Conservation (phyloP, 2,329 filamentous ascomycete genomes). For the Nemania diffusa region DNA sequence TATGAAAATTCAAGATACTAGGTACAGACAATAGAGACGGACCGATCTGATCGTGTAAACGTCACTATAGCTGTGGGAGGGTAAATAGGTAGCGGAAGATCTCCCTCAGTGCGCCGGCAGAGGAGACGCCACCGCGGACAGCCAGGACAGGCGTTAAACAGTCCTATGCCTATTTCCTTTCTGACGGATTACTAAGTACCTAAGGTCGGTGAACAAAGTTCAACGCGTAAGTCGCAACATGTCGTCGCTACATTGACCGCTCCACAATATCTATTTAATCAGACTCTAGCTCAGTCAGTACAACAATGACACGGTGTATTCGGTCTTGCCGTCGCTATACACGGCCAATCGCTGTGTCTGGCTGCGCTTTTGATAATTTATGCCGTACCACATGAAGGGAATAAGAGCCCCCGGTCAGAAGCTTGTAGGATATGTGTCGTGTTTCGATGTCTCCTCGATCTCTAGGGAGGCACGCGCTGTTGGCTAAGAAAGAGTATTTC, state of each 20-base stretch:
- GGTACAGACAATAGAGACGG: not conserved
- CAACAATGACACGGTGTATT: not conserved
- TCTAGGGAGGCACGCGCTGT: not conserved
- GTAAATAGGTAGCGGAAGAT: not conserved
- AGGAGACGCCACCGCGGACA: not conserved
- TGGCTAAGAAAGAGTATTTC: not conserved
- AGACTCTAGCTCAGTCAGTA: not conserved
- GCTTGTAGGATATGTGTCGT: not conserved
- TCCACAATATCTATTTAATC: not conserved
- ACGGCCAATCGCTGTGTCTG: not conserved
- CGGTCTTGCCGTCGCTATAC: not conserved
- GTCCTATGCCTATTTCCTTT: not conserved
- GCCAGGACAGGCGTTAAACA: not conserved
- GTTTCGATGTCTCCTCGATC: not conserved
- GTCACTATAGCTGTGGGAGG: not conserved
- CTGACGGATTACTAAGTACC: slow-evolving; percentile 8
- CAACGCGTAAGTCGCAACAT: slow-evolving; percentile 2
- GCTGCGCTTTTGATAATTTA: not conserved
- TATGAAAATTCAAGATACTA: not conserved
- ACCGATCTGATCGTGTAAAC: not conserved
- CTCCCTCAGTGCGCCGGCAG: not conserved
- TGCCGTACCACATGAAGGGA: slow-evolving; percentile 1
- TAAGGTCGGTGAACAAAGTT: slow-evolving; percentile 12
- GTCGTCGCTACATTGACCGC: not conserved
- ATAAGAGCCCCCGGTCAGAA: not conserved